These are phyloP conservation scores for Fusarium hainanense DNA, from an alignment of 2,329 filamentous ascomycete genomes.

Conservation along the genomic window DNA sequence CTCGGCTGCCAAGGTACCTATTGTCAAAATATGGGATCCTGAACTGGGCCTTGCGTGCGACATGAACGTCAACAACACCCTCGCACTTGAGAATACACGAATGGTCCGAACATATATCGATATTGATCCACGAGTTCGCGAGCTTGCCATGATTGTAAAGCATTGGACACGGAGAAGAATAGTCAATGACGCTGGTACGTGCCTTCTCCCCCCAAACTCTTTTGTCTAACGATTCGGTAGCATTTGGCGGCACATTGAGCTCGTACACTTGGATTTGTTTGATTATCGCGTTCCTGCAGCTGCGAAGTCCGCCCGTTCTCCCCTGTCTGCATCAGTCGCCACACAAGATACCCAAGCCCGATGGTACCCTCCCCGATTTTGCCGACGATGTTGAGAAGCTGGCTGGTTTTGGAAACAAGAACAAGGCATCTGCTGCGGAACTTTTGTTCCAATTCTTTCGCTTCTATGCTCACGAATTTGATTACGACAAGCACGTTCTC, in stretches of 20 bases:
- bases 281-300: conserved; percentile 95
- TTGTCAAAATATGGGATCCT: conserved; percentile 99
- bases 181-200: conserved; percentile 93
- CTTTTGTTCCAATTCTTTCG: conserved; percentile 97
- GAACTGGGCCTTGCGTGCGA: conserved; percentile 90
- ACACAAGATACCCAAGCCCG: conserved; percentile 61
- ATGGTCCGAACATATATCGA: conserved; percentile 99
- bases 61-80: conserved; percentile 98
- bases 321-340: conserved; percentile 82
- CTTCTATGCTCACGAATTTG: conserved; percentile 92
- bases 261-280: conserved; percentile 99
- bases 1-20: conserved; percentile 93
- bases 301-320: conserved; percentile 83
- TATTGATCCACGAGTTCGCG: conserved; percentile 89
- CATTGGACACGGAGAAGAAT: conserved; percentile 95
- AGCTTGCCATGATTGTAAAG: conserved; percentile 96
- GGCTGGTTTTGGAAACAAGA: conserved; percentile 78
- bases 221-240: conserved; percentile 58
- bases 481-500: conserved; percentile 85
- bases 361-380: conserved; percentile 79
- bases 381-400: conserved; percentile 86
- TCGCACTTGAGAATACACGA: conserved; percentile 93
- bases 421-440: conserved; percentile 83
- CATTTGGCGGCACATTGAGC: conserved; percentile 91
- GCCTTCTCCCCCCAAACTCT: neutral